These are phyloP conservation scores for Allium fistulosum DNA, from an alignment of 106 monocot species.

Conservation along the genomic window DNA sequence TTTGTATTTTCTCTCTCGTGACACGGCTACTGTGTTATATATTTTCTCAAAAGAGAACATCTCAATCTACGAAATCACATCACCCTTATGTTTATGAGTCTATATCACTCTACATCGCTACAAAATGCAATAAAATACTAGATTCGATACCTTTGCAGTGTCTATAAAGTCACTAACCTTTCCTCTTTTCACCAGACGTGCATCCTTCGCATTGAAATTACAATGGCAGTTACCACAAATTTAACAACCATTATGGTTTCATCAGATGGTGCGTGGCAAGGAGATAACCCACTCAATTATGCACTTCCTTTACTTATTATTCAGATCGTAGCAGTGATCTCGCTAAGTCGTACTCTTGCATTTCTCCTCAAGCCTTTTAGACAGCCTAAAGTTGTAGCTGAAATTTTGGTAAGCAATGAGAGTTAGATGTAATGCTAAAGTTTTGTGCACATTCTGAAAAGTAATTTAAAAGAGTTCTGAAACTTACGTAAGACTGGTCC, in stretches of 20 bases:
- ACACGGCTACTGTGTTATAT: no score
- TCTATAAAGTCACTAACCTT: not conserved
- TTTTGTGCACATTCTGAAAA: not conserved
- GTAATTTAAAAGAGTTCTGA: not conserved
- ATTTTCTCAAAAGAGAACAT: no score
- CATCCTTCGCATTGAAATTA: not conserved
- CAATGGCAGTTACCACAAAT: not conserved
- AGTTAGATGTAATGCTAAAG: not conserved
- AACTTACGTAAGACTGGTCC: not conserved
- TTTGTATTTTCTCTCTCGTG: no score
- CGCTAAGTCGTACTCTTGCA: slow-evolving; percentile 8
- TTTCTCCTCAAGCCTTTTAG: slow-evolving; percentile 19
- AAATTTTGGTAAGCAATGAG: slow-evolving; percentile 19
- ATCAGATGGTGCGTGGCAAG: slow-evolving; percentile 23
- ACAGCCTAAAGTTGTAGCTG: slow-evolving; percentile 24
- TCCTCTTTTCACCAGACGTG: not conserved
- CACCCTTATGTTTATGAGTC: no score
- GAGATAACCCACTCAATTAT: slow-evolving; percentile 17
- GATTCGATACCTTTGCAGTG: no score
- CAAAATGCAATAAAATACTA: no score
- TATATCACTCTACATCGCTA: no score
- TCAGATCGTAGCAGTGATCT: slow-evolving; percentile 11
- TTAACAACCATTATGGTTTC: slow-evolving; percentile 5
- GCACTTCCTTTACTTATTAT: slow-evolving; percentile 13
- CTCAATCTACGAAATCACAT: no score